Evolutionary conservation across 179 eudicot genomes (phyloP).

Genomic region (Amaranthus tricolor): DNA sequence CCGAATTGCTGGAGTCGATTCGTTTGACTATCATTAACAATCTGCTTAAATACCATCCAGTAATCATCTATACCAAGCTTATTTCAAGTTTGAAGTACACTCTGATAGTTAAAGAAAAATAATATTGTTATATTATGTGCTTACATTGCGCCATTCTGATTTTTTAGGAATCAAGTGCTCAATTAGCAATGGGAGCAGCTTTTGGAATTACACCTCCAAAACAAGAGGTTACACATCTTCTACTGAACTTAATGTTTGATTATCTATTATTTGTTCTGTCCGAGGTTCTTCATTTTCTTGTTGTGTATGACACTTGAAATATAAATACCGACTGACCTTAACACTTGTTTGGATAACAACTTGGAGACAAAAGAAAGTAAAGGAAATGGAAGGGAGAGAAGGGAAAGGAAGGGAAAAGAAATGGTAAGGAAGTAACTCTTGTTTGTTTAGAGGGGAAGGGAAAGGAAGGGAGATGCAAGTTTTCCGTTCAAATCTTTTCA

Average conservation of each 20-base stretch:
- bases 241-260: neutral
- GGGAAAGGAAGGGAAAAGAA: no score
- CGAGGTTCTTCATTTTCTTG: neutral
- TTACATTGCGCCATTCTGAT: conserved; percentile 11
- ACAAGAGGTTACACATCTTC: conserved; percentile 41
- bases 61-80: conserved; percentile 25
- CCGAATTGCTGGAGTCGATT: conserved; percentile 87
- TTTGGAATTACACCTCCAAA: conserved; percentile 69
- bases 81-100: neutral
- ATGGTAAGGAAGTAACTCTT: no score
- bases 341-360: no score
- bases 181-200: conserved; percentile 90
- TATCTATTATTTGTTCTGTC: neutral
- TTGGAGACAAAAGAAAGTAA: no score
- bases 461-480: no score
- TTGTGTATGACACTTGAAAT: neutral
- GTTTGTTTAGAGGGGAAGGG: no score
- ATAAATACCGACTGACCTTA: no score
- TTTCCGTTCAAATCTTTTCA: no score
- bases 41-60: conserved; percentile 89
- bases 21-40: conserved; percentile 94
- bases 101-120: neutral
- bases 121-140: neutral
- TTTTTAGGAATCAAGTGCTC: conserved; percentile 83
- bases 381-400: no score